A percentile compares a stretch with the other conserved stretches of the same genome.
Conservation (phyloP, 345 rosid genomes). For the Eucalyptus guilfoylei region DNA sequence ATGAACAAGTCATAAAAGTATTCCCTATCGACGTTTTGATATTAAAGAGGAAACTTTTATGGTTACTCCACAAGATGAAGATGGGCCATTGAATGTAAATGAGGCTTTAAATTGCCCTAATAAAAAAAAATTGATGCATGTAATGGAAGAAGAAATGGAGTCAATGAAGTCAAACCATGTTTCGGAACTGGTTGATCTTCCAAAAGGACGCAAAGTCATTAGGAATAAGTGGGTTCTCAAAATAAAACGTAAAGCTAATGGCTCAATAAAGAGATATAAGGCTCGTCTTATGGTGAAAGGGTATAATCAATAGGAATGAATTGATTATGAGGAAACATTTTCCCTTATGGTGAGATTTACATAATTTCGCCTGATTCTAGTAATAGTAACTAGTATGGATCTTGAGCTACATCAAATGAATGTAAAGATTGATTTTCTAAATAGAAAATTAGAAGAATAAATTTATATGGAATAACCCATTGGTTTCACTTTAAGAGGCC, state of each 20-base stretch:
- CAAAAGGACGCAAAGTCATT: no score
- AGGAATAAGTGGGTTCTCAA: no score
- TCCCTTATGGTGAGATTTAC: background rate
- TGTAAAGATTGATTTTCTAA: background rate
- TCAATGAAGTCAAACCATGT: background rate
- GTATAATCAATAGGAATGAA: fast-evolving
- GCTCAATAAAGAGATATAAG: no score
- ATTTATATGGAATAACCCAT: no score
- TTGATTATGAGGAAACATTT: fast-evolving
- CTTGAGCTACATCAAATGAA: background rate
- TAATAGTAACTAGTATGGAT: background rate
- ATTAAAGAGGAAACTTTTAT: no score
- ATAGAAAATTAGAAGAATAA: background rate
- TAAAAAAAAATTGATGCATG: no score
- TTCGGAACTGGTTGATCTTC: fast-evolving
- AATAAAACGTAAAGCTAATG: fast-evolving
- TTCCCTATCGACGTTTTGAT: fast-evolving
- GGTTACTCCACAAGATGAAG: fast-evolving
- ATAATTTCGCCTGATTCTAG: background rate
- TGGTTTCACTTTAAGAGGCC: no score
- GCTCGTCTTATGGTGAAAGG: fast-evolving
- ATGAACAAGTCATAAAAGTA: no score
- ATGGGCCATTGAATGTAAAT: fast-evolving
- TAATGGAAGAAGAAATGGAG: background rate
- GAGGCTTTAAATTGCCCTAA: fast-evolving